phyloP scores from a whole-genome alignment of 345 rosid genomes.

The Populus tremula region DNA sequence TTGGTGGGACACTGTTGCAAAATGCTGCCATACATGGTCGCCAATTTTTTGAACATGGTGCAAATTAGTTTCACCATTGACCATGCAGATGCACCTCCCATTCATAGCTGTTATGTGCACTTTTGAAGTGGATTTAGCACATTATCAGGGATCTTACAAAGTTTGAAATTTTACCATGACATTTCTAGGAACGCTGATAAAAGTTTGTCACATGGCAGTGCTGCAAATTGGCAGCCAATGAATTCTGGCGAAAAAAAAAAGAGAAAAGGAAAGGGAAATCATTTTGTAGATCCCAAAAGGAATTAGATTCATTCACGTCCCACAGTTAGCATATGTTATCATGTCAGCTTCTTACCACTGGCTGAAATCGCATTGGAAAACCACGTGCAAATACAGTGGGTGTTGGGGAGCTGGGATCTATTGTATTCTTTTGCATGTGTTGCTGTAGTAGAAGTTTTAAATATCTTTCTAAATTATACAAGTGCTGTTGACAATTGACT shows the following conservation, averaged over 20 bases:
- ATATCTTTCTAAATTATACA: background rate
- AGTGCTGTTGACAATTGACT: background rate
- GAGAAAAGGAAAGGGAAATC: background rate
- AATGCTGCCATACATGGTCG: background rate
- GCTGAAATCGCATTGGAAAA: background rate
- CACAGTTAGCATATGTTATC: background rate
- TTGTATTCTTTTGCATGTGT: background rate
- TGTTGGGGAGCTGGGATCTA: background rate
- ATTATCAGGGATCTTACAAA: background rate
- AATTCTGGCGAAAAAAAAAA: too few species aligned
- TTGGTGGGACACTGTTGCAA: background rate
- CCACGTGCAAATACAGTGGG: background rate
- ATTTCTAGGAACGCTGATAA: background rate
- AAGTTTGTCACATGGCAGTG: background rate
- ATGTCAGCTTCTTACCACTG: background rate
- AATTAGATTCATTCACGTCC: background rate
- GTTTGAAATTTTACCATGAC: background rate
- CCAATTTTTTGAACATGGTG: constrained; percentile 1
- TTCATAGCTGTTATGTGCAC: background rate
- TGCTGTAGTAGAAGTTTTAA: background rate
- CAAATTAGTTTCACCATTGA: background rate
- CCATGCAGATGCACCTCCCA: background rate
- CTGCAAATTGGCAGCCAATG: too few species aligned
- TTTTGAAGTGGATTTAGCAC: background rate
- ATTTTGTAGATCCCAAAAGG: background rate